phyloP scores from a whole-genome alignment of 2,329 filamentous ascomycete genomes.

The Didymella segeticola region DNA sequence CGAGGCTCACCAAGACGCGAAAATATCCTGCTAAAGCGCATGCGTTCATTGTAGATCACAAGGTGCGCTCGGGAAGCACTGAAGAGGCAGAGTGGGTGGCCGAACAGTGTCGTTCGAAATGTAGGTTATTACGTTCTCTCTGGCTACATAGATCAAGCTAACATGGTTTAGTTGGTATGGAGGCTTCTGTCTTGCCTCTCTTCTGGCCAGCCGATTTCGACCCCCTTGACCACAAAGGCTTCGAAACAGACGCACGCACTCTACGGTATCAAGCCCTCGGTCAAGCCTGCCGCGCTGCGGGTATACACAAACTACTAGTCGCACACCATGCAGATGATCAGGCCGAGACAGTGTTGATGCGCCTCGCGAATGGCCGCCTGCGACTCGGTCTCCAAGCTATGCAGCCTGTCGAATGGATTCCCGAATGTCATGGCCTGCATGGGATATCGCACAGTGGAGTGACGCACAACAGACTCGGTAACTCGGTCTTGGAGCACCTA shows the following conservation, averaged over 20 bases:
- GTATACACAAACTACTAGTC: constrained; percentile 70
- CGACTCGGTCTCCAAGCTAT: constrained; percentile 79
- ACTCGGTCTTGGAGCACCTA: background rate
- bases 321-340: constrained; percentile 92
- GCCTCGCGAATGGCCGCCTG: constrained; percentile 71
- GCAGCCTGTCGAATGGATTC: constrained; percentile 69
- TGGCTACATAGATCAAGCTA: constrained; percentile 3
- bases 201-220: constrained; percentile 48
- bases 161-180: constrained; percentile 35
- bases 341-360: constrained; percentile 86
- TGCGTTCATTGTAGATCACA: constrained; percentile 68
- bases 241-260: constrained; percentile 78
- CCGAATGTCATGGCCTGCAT: constrained; percentile 80
- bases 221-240: constrained; percentile 61
- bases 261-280: constrained; percentile 78
- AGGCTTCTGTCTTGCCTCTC: constrained; percentile 44
- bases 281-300: constrained; percentile 58
- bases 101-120: constrained; percentile 52
- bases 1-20: constrained; percentile 30
- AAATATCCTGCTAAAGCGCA: constrained; percentile 44
- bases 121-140: constrained; percentile 39
- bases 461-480: background rate
- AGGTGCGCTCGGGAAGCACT: constrained; percentile 61
- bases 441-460: constrained; percentile 62
- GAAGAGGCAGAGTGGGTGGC: constrained; percentile 62